Percentiles rank a stretch among this genome's conserved stretches.
These are phyloP conservation scores for Penicillium herquei DNA, from an alignment of 495 filamentous ascomycete species.

Conservation along the genomic window DNA sequence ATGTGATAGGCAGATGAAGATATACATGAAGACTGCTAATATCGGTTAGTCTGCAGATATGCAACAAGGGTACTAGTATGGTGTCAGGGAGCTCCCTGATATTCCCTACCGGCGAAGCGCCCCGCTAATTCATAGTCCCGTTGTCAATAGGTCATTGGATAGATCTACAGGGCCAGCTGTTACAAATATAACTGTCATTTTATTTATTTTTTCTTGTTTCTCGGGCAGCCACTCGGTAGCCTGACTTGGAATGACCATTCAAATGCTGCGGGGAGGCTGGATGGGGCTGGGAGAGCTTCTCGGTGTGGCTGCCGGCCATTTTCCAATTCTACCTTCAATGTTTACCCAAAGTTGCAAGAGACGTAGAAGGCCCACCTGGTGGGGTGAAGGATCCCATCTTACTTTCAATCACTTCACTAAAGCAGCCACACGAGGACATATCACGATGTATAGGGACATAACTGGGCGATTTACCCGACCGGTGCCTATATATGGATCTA, in stretches of 20 bases:
- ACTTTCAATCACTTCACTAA: neutral
- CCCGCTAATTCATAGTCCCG: neutral
- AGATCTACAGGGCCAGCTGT: neutral
- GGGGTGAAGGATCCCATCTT: neutral
- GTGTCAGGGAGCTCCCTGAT: neutral
- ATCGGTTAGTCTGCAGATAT: constrained; percentile 31
- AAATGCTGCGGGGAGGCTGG: neutral
- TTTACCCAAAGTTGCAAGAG: neutral
- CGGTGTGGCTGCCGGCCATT: neutral
- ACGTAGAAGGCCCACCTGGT: neutral
- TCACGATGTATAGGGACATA: neutral
- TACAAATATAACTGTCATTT: neutral
- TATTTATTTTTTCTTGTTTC: neutral
- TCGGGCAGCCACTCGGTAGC: neutral
- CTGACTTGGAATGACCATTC: neutral
- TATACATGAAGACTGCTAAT: constrained; percentile 23
- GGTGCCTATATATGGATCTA: neutral
- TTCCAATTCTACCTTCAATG: neutral
- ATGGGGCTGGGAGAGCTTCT: neutral
- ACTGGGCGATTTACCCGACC: neutral
- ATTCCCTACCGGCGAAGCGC: neutral
- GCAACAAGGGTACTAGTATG: constrained; percentile 1
- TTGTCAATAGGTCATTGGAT: neutral
- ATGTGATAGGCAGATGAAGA: constrained; percentile 24
- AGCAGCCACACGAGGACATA: neutral